phyloP scores from a whole-genome alignment of 2,329 filamentous ascomycete genomes.

The Phialophora expanda region DNA sequence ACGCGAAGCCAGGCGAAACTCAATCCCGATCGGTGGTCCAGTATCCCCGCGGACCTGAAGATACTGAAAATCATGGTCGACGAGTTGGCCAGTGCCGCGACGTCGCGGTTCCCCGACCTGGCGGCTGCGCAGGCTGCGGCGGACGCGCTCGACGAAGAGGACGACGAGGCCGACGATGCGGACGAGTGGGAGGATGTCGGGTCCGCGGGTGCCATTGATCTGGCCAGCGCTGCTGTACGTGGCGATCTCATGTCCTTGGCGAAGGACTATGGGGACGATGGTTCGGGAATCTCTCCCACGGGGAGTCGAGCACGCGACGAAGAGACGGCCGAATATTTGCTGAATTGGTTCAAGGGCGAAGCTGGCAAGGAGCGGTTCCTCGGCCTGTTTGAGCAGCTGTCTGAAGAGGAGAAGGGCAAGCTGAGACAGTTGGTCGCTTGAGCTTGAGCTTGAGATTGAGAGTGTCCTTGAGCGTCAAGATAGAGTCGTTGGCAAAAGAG shows the following conservation, averaged over 20 bases:
- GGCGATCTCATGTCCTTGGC: constrained; percentile 76
- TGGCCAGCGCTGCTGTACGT: constrained; percentile 71
- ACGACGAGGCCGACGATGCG: constrained; percentile 66
- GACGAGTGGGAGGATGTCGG: constrained; percentile 90
- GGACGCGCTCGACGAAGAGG: constrained; percentile 61
- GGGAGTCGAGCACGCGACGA: constrained; percentile 75
- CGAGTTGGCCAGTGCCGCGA: constrained; percentile 82
- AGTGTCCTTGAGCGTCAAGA: not conserved
- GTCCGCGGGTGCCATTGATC: constrained; percentile 67
- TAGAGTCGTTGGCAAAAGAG: not conserved
- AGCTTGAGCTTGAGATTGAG: not conserved
- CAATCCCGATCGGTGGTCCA: constrained; percentile 88
- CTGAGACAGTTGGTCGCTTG: constrained; percentile 36
- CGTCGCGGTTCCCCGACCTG: constrained; percentile 54
- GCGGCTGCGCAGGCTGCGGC: constrained; percentile 65
- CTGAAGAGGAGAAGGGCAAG: constrained; percentile 51
- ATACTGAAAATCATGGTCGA: constrained; percentile 95
- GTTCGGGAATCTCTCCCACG: constrained; percentile 53
- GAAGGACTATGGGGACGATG: constrained; percentile 48
- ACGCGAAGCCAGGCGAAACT: constrained; percentile 87
- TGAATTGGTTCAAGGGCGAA: constrained; percentile 74
- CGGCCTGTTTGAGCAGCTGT: constrained; percentile 61
- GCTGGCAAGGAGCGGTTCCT: constrained; percentile 61
- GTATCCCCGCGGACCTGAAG: constrained; percentile 86
- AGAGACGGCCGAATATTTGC: constrained; percentile 84